Conservation (phyloP, 768 basidiomycete species). For the Aureoboletus auriporus region DNA sequence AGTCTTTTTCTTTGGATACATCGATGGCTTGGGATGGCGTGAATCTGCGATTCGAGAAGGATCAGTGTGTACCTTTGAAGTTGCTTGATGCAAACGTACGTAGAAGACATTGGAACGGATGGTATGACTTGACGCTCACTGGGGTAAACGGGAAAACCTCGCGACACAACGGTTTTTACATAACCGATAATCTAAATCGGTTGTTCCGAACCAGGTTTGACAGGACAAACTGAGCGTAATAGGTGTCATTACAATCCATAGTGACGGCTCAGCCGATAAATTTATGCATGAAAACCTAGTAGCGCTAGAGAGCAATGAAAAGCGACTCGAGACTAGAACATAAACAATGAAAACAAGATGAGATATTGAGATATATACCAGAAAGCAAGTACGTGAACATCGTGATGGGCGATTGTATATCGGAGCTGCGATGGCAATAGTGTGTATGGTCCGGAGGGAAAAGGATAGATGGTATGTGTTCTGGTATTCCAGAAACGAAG, state of each 20-base stretch:
- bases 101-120: slow-evolving; percentile 19
- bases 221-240: too few species aligned
- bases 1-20: slow-evolving; percentile 66
- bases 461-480: not conserved
- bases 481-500: not conserved
- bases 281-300: slow-evolving; percentile 2
- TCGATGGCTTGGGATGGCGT: slow-evolving; percentile 54
- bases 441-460: not conserved
- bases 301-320: slow-evolving; percentile 1
- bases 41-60: slow-evolving; percentile 38
- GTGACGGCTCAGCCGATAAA: slow-evolving; percentile 13
- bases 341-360: slow-evolving; percentile 12
- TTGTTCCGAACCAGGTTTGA: too few species aligned
- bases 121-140: not conserved
- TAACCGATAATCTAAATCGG: too few species aligned
- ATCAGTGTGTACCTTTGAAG: slow-evolving; percentile 1
- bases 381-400: slow-evolving; percentile 11
- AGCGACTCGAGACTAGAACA: slow-evolving; percentile 3
- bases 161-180: not conserved
- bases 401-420: slow-evolving; percentile 3
- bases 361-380: slow-evolving; percentile 9
- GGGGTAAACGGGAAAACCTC: not conserved
- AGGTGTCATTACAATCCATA: not conserved
- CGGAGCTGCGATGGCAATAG: not conserved
- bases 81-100: slow-evolving; percentile 12